A percentile compares a stretch with the other conserved stretches of the same genome.
These are phyloP conservation scores for Stachybotrys chartarum DNA, from an alignment of 2,329 filamentous ascomycete species.

Conservation along the genomic window DNA sequence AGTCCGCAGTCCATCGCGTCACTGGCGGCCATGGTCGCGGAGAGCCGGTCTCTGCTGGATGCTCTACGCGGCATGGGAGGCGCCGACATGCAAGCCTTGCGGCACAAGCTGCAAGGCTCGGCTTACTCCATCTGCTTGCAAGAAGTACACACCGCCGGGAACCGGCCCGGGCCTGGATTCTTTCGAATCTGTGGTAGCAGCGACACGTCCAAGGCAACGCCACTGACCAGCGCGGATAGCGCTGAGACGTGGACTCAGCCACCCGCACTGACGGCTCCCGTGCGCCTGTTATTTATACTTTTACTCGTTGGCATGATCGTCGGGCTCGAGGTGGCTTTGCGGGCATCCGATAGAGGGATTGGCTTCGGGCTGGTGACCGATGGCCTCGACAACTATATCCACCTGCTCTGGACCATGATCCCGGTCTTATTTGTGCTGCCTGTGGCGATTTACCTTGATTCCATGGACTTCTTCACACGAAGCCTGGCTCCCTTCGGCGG, in stretches of 20 bases:
- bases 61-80: conserved; percentile 25
- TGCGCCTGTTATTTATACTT: conserved; percentile 17
- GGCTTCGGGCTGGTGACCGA: conserved; percentile 22
- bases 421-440: conserved; percentile 20
- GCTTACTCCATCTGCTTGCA: conserved; percentile 26
- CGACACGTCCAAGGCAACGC: conserved; percentile 3
- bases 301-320: conserved; percentile 22
- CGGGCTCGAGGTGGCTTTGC: conserved; percentile 24
- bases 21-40: conserved; percentile 25
- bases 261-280: conserved; percentile 16
- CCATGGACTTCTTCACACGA: conserved; percentile 22
- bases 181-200: conserved; percentile 19
- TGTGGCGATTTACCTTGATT: conserved; percentile 21
- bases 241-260: conserved; percentile 22
- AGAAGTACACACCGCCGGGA: conserved; percentile 21
- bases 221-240: conserved; percentile 7
- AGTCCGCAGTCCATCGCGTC: conserved; percentile 25
- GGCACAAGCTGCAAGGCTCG: conserved; percentile 16
- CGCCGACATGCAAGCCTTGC: conserved; percentile 17
- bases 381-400: conserved; percentile 12
- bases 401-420: conserved; percentile 27
- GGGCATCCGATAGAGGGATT: conserved; percentile 17
- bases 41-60: conserved; percentile 26
- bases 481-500: conserved; percentile 24
- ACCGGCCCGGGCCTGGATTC: conserved; percentile 12